Evolutionary conservation across 345 rosid genomes (phyloP).

Genomic region (Salix purpurea): DNA sequence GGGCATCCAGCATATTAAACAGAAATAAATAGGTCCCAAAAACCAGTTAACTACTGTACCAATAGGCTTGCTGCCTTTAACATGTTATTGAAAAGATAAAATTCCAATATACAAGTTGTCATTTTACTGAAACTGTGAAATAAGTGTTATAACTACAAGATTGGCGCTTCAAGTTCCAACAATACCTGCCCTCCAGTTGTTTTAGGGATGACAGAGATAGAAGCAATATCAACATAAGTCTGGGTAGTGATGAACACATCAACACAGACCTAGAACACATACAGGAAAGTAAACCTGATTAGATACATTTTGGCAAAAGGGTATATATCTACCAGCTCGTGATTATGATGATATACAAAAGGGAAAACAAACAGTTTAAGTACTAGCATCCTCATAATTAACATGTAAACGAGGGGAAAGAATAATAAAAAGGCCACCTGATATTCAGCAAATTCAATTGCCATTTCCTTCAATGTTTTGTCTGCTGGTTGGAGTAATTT

Average conservation of each 20-base stretch:
- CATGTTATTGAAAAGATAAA: not conserved
- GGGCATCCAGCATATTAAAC: not conserved
- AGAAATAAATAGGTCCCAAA: not conserved
- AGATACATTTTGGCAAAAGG: not conserved
- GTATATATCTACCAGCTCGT: not conserved
- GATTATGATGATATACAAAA: constrained; percentile 8
- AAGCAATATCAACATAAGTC: constrained; percentile 84
- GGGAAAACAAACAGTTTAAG: not conserved
- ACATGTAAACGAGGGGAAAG: not conserved
- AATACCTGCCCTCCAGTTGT: constrained; percentile 95
- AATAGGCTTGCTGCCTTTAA: not conserved
- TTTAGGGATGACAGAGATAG: constrained; percentile 81
- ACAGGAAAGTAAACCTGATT: not conserved
- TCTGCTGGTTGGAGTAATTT: constrained; percentile 94
- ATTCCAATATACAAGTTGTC: not conserved
- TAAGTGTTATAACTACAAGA: not conserved
- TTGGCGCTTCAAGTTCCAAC: not conserved
- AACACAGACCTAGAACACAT: constrained; percentile 76
- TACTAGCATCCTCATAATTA: not conserved
- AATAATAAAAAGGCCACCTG: constrained; percentile 47
- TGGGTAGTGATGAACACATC: constrained; percentile 87
- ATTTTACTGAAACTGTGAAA: not conserved
- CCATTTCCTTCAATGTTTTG: constrained; percentile 86
- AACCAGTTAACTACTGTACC: not conserved
- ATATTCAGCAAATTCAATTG: constrained; percentile 95